These are phyloP conservation scores for Alternaria brassicae DNA, from an alignment of 2,329 filamentous ascomycete species.

Conservation along the genomic window DNA sequence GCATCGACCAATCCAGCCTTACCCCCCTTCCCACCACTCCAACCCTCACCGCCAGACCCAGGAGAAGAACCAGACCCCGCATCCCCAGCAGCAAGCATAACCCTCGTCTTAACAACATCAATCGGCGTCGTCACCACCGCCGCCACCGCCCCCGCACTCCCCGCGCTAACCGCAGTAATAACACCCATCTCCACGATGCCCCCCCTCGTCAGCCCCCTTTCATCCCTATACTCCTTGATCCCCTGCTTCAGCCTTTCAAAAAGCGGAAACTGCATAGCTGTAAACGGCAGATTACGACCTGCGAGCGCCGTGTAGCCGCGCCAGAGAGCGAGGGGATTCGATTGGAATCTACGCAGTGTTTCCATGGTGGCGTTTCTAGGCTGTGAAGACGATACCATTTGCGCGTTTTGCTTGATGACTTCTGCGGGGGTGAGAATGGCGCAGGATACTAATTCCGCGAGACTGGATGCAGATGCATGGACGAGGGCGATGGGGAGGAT, in stretches of 20 bases:
- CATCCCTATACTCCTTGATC: slow-evolving; percentile 58
- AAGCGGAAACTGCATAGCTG: slow-evolving; percentile 85
- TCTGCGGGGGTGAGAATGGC: slow-evolving; percentile 87
- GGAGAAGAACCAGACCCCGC: slow-evolving; percentile 14
- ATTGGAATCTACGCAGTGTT: slow-evolving; percentile 64
- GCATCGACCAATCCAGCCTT: slow-evolving; percentile 48
- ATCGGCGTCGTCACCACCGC: slow-evolving; percentile 86
- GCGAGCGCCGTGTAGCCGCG: slow-evolving; percentile 82
- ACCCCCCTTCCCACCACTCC: slow-evolving; percentile 7
- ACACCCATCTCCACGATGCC: slow-evolving; percentile 69
- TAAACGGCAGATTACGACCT: slow-evolving; percentile 84
- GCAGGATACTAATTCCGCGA: slow-evolving; percentile 84
- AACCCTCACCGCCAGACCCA: slow-evolving; percentile 8
- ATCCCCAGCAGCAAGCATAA: slow-evolving; percentile 71
- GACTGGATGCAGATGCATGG: slow-evolving; percentile 75
- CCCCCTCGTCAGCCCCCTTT: slow-evolving; percentile 46
- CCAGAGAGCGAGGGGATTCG: slow-evolving; percentile 64
- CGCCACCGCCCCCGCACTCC: slow-evolving; percentile 74
- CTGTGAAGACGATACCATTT: slow-evolving; percentile 67
- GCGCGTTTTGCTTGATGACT: slow-evolving; percentile 92
- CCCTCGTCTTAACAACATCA: slow-evolving; percentile 87
- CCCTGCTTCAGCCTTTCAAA: slow-evolving; percentile 73
- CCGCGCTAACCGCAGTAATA: slow-evolving; percentile 77
- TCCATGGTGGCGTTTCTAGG: slow-evolving; percentile 61
- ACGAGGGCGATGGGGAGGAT: slow-evolving; percentile 71